Evolutionary conservation across 129 eudicot species (phyloP).

Genomic region (Saussurea involucrata): DNA sequence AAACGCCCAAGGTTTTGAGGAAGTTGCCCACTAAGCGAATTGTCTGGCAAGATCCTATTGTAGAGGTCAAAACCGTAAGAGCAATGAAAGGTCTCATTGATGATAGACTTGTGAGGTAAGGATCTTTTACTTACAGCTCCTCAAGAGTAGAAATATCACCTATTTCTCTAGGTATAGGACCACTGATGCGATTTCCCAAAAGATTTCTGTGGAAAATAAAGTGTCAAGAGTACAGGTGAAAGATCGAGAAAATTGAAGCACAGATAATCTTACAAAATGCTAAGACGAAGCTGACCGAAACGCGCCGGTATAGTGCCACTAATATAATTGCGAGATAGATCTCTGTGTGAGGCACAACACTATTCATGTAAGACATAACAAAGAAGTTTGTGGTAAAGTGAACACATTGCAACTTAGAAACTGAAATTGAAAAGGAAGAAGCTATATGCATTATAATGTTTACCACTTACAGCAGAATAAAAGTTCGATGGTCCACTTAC

Average conservation of each 20-base stretch:
- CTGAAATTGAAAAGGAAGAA: not conserved
- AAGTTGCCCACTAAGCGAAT: conserved; percentile 57
- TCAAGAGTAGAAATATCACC: conserved; percentile 69
- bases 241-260: not conserved
- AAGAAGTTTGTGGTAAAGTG: too few relatives aligned
- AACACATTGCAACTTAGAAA: not conserved
- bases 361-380: not conserved
- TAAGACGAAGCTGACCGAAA: conserved; percentile 54
- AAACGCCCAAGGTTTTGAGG: conserved; percentile 47
- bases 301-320: conserved; percentile 66
- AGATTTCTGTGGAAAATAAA: conserved; percentile 47
- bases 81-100: not conserved
- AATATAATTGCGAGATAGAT: conserved; percentile 66
- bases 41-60: conserved; percentile 52
- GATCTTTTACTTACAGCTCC: conserved; percentile 57
- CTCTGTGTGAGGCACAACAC: too few relatives aligned
- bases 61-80: not conserved
- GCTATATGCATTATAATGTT: not conserved
- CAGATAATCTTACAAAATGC: conserved; percentile 49
- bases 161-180: conserved; percentile 68
- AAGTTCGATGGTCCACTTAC: conserved; percentile 39
- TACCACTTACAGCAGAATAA: not conserved
- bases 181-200: conserved; percentile 65
- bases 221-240: not conserved
- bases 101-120: not conserved